Evolutionary conservation across 129 eudicot species (phyloP), one percentile per base, ranked within the genome.

Genomic region (Flaveria ramosissima): DNA sequence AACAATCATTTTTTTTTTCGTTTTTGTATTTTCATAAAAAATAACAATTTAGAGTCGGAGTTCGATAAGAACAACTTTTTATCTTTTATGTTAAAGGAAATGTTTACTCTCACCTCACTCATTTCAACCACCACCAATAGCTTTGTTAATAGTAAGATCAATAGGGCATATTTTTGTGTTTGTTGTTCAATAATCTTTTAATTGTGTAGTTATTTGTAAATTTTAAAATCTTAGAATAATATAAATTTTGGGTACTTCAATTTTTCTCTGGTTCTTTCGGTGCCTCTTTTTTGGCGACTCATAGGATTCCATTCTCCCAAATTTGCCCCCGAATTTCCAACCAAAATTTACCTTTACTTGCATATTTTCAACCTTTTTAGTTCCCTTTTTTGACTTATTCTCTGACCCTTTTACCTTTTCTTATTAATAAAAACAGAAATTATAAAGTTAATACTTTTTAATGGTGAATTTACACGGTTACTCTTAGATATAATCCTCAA

Each of bases 231-330:
- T 30, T 10, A 19, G 2, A 39, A 42, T 53, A 27, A n/a, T 26
- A 24, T 23, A 16, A 7, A 9, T 43, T 9, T 62, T 47, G 36
- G 43, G 20, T 61, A 26, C 14, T 36, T 19, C 36, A 60, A 19
- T 57, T 46, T 72, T 64, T 65, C 68, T 64, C 4, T 4, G 42
- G 16, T 52, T 64, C 83, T 87, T 89, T 89, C 96, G 96, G 96
- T 87, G 96, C 96, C 88, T 89, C 92, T 64, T 68, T 85, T 62
- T 60, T 85, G 47, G 87, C 71, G 82, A 78, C 80, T 80, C 85
- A 71, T 83, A 81, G 82, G 90, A 88, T 88, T 73, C 88, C 48
- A 45, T 72, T 72, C 16, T 23, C 32, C 67, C 62, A 69, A 69
- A 70, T 57, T 45, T 75, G 82, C 68, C 68, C 75, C 78, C 73